These are phyloP conservation scores for Mycena alexandri DNA, from an alignment of 768 basidiomycete species.

Conservation along the genomic window DNA sequence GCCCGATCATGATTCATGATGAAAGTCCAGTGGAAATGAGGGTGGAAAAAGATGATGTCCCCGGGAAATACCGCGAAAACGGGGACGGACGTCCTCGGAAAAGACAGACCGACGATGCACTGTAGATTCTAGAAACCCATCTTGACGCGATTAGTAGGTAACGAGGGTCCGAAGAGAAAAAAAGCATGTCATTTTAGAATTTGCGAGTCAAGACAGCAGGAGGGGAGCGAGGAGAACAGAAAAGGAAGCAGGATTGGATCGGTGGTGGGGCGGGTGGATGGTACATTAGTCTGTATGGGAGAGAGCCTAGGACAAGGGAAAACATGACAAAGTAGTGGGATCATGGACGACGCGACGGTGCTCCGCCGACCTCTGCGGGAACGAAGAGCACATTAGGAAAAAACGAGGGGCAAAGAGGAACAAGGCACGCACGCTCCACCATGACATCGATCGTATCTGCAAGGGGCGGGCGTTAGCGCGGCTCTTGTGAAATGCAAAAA, in stretches of 20 bases:
- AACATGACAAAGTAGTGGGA: slow-evolving; percentile 17
- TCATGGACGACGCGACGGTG: slow-evolving; percentile 35
- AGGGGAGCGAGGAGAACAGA: background rate
- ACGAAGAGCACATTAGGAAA: slow-evolving; percentile 23
- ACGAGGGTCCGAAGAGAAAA: slow-evolving; percentile 4
- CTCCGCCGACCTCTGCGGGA: slow-evolving; percentile 60
- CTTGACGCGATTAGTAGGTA: slow-evolving; percentile 32
- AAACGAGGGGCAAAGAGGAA: slow-evolving; percentile 22
- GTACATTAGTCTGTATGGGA: slow-evolving; percentile 30
- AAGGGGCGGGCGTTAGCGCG: slow-evolving; percentile 32
- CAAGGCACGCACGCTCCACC: slow-evolving; percentile 87
- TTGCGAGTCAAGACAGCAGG: slow-evolving; percentile 9
- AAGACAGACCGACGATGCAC: too few species aligned
- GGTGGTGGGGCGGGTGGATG: background rate
- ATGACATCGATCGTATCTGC: slow-evolving; percentile 95
- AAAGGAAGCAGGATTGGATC: background rate
- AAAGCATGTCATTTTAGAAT: slow-evolving; percentile 21
- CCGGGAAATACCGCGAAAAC: too few species aligned
- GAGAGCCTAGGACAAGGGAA: background rate
- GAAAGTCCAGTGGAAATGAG: too few species aligned
- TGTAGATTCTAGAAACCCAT: background rate
- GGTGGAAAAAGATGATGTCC: too few species aligned
- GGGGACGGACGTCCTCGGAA: too few species aligned
- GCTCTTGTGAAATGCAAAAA: background rate
- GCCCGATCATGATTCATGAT: too few species aligned